Evolutionary conservation across 805 yeast species (phyloP).

Genomic region (Isabelozyma pseudorhagii): DNA sequence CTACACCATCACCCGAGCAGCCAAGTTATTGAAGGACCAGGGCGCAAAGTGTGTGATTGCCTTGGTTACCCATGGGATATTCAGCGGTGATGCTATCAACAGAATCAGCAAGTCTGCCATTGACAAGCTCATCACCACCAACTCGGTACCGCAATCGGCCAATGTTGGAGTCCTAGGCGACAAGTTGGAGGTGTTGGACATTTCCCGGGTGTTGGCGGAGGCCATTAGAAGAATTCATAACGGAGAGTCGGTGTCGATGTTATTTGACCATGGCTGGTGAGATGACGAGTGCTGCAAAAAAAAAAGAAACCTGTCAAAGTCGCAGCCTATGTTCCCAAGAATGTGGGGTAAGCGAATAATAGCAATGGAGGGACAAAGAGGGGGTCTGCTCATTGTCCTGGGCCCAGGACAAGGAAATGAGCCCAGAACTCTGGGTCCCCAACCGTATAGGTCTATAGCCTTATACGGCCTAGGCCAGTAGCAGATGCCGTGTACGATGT

Average conservation of each 20-base stretch:
- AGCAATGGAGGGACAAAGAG: too few species aligned
- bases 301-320: background rate
- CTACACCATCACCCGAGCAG: slow-evolving; percentile 88
- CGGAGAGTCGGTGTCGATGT: slow-evolving; percentile 92
- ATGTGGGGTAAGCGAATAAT: background rate
- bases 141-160: slow-evolving; percentile 81
- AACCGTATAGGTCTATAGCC: too few species aligned
- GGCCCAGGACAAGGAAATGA: too few species aligned
- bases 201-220: slow-evolving; percentile 85
- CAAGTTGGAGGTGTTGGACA: slow-evolving; percentile 78
- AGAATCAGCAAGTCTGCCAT: slow-evolving; percentile 66
- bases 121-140: slow-evolving; percentile 84
- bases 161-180: slow-evolving; percentile 45
- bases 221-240: slow-evolving; percentile 94
- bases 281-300: background rate
- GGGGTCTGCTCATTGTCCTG: too few species aligned
- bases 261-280: slow-evolving; percentile 80
- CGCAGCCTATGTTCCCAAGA: background rate
- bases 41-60: slow-evolving; percentile 89
- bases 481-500: too few species aligned
- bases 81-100: slow-evolving; percentile 85
- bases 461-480: too few species aligned
- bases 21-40: slow-evolving; percentile 84
- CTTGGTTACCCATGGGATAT: slow-evolving; percentile 86
- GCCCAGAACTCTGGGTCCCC: too few species aligned